phyloP scores from a whole-genome alignment of 2,329 filamentous ascomycete genomes.

The Ceratocystis papillata region DNA sequence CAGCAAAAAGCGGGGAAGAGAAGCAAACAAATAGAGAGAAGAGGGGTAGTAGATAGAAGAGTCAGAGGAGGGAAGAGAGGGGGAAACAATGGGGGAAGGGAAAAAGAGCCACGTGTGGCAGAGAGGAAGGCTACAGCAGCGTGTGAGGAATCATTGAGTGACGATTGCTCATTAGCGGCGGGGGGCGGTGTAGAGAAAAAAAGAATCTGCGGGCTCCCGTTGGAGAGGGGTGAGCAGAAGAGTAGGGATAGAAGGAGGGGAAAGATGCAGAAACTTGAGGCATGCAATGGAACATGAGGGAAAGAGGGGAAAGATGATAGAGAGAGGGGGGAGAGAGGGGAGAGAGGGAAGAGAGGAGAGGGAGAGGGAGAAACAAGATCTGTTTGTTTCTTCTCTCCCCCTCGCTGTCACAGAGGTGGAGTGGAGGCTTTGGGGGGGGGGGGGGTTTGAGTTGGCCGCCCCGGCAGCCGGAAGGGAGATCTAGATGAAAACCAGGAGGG shows the following conservation, averaged over 20 bases:
- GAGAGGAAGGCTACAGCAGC: constrained; percentile 5
- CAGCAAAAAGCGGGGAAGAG: background rate
- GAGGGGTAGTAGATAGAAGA: background rate
- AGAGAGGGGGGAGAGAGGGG: too few species aligned
- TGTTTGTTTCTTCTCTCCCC: background rate
- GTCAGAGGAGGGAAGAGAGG: background rate
- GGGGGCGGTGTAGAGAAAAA: background rate
- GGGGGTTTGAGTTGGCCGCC: background rate
- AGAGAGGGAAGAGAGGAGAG: background rate
- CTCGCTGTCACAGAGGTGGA: background rate
- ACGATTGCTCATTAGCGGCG: background rate
- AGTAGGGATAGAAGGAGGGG: background rate
- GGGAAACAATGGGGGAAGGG: background rate
- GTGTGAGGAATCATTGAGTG: background rate
- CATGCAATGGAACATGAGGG: background rate
- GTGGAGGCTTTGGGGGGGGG: background rate
- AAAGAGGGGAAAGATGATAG: too few species aligned
- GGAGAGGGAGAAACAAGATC: background rate
- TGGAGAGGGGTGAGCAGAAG: background rate
- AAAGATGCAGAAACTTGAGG: background rate
- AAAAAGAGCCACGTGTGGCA: background rate
- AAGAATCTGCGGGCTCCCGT: constrained; percentile 5
- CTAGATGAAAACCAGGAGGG: background rate
- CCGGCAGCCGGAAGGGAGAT: constrained; percentile 3
- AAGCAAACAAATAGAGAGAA: background rate